Base-by-base conservation (phyloP, 768 basidiomycete genomes). In the Xanthoconium purpureum region DNA sequence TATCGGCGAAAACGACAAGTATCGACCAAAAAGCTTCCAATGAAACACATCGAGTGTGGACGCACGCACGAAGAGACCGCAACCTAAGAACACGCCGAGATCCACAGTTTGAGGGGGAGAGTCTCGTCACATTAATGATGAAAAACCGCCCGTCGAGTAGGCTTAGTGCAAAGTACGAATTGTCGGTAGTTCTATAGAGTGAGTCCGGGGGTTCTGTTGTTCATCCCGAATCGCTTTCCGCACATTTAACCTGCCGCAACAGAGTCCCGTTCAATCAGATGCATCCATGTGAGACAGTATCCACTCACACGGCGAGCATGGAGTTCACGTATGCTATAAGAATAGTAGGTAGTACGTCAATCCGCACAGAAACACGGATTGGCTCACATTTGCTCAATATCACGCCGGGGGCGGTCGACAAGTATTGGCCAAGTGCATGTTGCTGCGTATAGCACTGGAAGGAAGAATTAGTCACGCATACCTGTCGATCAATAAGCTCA, bases 291-390 rank as follows among this genome's bases (percentile, higher is more conserved):
- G 3, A 13, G 14, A 6, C 1, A 52, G 15, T 5, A 38, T 12
- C 6, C 15, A 56, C 65, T 50, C 44, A 65, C 66, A 65, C 63
- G 5, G 36, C 58, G n/a, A 67, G 50, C 60, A 65, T 67, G 20
- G 63, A 56, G 40, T 65, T 57, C 36, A 63, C 50, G 33, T 67
- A 66, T 42, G 66, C 60, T 67, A 24, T 14, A 17, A 28, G 18
- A 20, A 5, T 35, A 35, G 12, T 9, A 2, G 3, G 45, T 38
- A 59, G 47, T 17, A 14, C 30, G 28, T 18, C 36, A 6, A n/a
- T 8, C 24, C 38, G 8, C 5, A 14, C 12, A 17, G 6, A 6
- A 18, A 18, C 4, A 15, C 7, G n/a, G 7, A 30, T 8, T 12
- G 8, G 14, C 53, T n/a, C 11, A 61, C 66, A 54, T 49, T 63